A percentile compares a stretch with the other conserved stretches of the same genome.
phyloP scores from a whole-genome alignment of 208 protist species.

The Leishmania braziliensis region DNA sequence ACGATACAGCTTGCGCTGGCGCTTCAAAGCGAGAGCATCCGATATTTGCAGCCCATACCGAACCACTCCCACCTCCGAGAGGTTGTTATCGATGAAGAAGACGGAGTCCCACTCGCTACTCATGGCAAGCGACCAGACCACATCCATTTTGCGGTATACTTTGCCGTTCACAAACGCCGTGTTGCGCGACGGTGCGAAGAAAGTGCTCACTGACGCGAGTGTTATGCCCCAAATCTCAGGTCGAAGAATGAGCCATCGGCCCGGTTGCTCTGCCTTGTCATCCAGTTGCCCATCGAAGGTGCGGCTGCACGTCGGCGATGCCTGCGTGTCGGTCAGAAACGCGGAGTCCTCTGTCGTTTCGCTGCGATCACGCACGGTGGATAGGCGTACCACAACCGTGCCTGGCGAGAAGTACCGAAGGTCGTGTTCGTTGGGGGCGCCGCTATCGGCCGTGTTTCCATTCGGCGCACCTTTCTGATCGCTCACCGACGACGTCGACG shows the following conservation, averaged over 20 bases:
- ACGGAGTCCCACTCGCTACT: slow-evolving; percentile 79
- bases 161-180: slow-evolving; percentile 82
- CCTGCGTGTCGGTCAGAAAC: slow-evolving; percentile 33
- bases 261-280: slow-evolving; percentile 32
- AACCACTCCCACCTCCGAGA: slow-evolving; percentile 76
- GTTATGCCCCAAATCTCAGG: slow-evolving; percentile 81
- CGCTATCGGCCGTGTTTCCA: not conserved
- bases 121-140: slow-evolving; percentile 81
- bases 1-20: slow-evolving; percentile 34
- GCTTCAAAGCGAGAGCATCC: slow-evolving; percentile 51
- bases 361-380: slow-evolving; percentile 33
- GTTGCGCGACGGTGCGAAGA: slow-evolving; percentile 58
- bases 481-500: not conserved
- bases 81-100: slow-evolving; percentile 89
- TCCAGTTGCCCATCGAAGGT: slow-evolving; percentile 24
- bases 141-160: slow-evolving; percentile 79
- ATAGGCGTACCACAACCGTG: slow-evolving; percentile 62
- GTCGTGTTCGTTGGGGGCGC: slow-evolving; percentile 9
- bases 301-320: slow-evolving; percentile 26
- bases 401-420: slow-evolving; percentile 35
- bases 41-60: slow-evolving; percentile 62
- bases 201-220: slow-evolving; percentile 58
- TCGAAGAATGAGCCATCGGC: slow-evolving; percentile 79
- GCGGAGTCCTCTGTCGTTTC: slow-evolving; percentile 41
- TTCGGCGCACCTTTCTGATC: not conserved